Base-by-base conservation (phyloP, 768 basidiomycete species). In the Leccinum fibrillosum region DNA sequence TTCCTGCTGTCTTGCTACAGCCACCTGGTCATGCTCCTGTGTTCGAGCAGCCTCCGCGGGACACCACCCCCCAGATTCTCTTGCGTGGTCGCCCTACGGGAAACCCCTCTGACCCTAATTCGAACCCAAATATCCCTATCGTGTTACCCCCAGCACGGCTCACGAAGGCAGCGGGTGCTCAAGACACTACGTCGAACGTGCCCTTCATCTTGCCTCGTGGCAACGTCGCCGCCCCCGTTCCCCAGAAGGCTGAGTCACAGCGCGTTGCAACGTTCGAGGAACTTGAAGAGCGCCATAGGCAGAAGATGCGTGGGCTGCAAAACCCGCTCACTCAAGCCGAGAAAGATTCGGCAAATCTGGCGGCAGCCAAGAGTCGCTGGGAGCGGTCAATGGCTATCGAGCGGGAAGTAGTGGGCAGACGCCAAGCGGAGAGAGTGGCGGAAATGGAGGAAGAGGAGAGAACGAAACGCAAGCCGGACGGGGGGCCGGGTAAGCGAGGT, bases 241-340 rank as follows among this genome's bases (percentile, higher is more conserved):
- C 86, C 11, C 82, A 83, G 62, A 75, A 76, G 23, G 77, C 83
- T 3, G 75, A 78, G 25, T 62, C 70, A 4, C 72, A 76, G 42
- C 85, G 89, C 15, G 82, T 86, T 26, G 82, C 85, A 57, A 92
- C 93, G 2, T 92, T 90, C 69, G 94, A 95, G 72, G 92, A 96
- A 69, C 78, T 96, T 32, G 86, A 84, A 49, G 90, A 92, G 63
- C 80, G 93, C 17, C 94, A 96, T 65, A 83, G 90, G 51, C 86
- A 90, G 74, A 90, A 92, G 74, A 82, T 97, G 77, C 82, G 81
- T 34, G 85, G 86, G 66, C 69, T 97, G 62, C 94, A 97, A 74
- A 85, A 80, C 39, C 94, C 94, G 5, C 74, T 97, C 32, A 94
- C 89, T n/a, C 81, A 84, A 63, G 86, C 87, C 2, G 85, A 88